Evolutionary conservation across 345 rosid genomes (phyloP), one percentile per base, ranked within the genome.

Genomic region (Sonneratia caseolaris): DNA sequence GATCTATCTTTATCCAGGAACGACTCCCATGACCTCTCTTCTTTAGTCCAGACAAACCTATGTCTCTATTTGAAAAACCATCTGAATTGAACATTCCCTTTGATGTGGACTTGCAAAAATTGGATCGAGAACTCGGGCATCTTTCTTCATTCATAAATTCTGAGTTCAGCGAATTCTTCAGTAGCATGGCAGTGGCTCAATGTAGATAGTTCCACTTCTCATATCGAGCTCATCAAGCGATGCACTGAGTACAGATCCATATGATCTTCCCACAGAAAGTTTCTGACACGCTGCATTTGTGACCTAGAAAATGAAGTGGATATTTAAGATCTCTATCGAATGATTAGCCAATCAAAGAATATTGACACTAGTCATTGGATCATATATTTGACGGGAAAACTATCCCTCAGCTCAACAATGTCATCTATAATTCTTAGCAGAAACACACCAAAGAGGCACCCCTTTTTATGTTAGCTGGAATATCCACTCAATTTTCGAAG

Each of bases 11-110:
- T 71, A 95, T 85, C 97, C 97, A 95, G 7, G 99, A 95, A 73
- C 97, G 97, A 77, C 80, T 83, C 73, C 87, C 90, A 51, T 90
- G 97, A 36, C 92, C 94, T 83, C 99, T 89, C 85, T 90, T 95
- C 88, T 89, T 95, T 36, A 74, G 78, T 47, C 91, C 87, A 4
- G 81, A 74, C 68, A 79, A 77, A 37, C 82, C 80, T 70, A 82
- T 68, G 1, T 84, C 76, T 35, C 80, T 86, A 79, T 70, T 87
- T 38, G 72, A 77, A 74, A 79, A 71, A 6, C 78, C 90, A 55
- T 86, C 83, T 6, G 68, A 64, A 81, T 57, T 73, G 55, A 72
- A 68, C 82, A 87, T 84, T 72, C 79, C 87, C 65, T 69, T 43
- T 12, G 76, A 76, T 32, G 75, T 69, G 59, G 84, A 77, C 68